Conservation (phyloP, 352 stramenopile genomes). For the Pseudoperonospora humuli region DNA sequence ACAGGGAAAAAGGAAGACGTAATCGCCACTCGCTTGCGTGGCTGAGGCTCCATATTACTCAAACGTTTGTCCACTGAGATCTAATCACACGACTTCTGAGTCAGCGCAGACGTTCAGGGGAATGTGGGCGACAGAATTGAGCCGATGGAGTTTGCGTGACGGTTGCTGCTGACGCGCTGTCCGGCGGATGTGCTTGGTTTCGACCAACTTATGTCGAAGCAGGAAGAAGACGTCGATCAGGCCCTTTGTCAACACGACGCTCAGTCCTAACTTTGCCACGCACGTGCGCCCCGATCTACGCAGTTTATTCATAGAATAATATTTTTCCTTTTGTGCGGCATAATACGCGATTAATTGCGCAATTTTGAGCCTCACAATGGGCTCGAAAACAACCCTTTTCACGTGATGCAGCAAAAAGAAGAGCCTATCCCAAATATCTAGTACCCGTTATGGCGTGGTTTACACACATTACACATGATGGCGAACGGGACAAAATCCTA, state of each 20-base stretch:
- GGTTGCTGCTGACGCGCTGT: conserved; percentile 1
- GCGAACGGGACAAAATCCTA: too few relatives aligned
- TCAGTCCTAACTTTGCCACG: conserved; percentile 18
- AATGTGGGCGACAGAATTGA: conserved; percentile 20
- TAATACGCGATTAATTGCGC: too few relatives aligned
- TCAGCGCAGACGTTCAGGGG: not conserved
- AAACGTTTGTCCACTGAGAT: not conserved
- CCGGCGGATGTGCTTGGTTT: conserved; percentile 16
- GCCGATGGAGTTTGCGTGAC: conserved; percentile 6
- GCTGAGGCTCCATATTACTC: conserved; percentile 21
- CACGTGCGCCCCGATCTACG: conserved; percentile 25
- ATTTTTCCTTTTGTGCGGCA: too few relatives aligned
- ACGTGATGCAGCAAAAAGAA: too few relatives aligned
- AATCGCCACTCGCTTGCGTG: conserved; percentile 29
- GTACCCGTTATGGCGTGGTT: too few relatives aligned
- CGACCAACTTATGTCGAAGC: too few relatives aligned
- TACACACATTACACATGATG: too few relatives aligned
- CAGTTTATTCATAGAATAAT: too few relatives aligned
- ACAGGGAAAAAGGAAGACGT: conserved; percentile 47
- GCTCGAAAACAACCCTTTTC: too few relatives aligned
- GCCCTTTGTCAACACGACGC: conserved; percentile 17
- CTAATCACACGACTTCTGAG: not conserved
- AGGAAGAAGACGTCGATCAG: conserved; percentile 1
- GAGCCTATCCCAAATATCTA: too few relatives aligned
- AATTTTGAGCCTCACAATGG: too few relatives aligned